Evolutionary conservation across 2,329 filamentous ascomycete genomes (phyloP).

Genomic region (Scolecobasidium constrictum): DNA sequence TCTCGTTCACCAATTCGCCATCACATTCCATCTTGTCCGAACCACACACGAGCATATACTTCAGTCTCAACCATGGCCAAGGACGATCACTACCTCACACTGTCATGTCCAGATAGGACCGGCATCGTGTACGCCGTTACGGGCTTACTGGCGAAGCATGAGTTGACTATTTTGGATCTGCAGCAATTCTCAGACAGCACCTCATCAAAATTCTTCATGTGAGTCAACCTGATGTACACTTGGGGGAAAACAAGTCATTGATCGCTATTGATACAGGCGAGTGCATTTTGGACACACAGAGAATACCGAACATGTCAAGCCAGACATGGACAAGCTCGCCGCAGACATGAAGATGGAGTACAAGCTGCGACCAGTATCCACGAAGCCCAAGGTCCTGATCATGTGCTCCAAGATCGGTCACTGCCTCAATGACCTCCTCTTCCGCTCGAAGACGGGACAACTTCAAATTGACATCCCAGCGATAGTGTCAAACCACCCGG

Average conservation of each 20-base stretch:
- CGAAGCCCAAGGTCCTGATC: slow-evolving; percentile 68
- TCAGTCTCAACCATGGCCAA: slow-evolving; percentile 2
- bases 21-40: slow-evolving; percentile 1
- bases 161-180: slow-evolving; percentile 72
- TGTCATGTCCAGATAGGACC: slow-evolving; percentile 74
- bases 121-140: slow-evolving; percentile 81
- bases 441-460: slow-evolving; percentile 65
- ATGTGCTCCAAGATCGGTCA: slow-evolving; percentile 88
- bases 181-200: slow-evolving; percentile 73
- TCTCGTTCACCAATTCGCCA: neutral
- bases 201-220: slow-evolving; percentile 75
- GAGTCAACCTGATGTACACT: too few relatives aligned
- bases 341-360: slow-evolving; percentile 57
- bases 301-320: slow-evolving; percentile 14
- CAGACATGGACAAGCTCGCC: slow-evolving; percentile 51
- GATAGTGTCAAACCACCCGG: slow-evolving; percentile 77
- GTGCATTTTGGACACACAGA: slow-evolving; percentile 18
- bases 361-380: slow-evolving; percentile 54
- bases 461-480: slow-evolving; percentile 64
- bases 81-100: slow-evolving; percentile 60
- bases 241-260: too few relatives aligned
- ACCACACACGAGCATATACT: neutral
- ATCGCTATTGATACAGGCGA: slow-evolving; percentile 22
- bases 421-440: slow-evolving; percentile 74
- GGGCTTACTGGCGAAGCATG: slow-evolving; percentile 59